phyloP scores from a whole-genome alignment of 225 moss, liverwort and hornwort species.

The Rhytidiadelphus loreus region DNA sequence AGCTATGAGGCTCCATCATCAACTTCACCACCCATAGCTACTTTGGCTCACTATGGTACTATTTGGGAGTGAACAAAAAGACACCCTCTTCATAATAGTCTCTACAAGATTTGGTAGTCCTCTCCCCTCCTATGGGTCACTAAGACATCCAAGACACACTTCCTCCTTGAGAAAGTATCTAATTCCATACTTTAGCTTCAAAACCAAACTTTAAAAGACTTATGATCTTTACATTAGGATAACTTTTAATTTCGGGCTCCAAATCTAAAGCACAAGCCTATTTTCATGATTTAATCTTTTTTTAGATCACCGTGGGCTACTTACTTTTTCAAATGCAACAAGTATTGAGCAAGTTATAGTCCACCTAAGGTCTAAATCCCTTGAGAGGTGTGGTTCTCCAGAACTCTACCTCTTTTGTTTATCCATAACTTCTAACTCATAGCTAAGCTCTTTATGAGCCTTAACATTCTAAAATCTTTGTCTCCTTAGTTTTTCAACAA shows the following conservation, averaged over 20 bases:
- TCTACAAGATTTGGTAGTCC: too few relatives aligned
- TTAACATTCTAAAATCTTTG: not conserved
- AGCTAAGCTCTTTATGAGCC: not conserved
- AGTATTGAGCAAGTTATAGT: too few relatives aligned
- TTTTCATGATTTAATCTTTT: not conserved
- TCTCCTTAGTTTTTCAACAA: fast-evolving
- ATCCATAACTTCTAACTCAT: fast-evolving
- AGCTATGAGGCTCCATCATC: fast-evolving
- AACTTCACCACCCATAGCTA: fast-evolving
- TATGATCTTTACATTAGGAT: fast-evolving
- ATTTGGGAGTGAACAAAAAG: too few relatives aligned
- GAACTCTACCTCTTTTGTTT: fast-evolving
- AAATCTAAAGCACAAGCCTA: fast-evolving
- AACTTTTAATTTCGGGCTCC: not conserved
- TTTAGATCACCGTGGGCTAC: not conserved
- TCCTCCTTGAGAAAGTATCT: fast-evolving
- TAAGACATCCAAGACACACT: not conserved
- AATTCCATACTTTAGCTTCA: fast-evolving
- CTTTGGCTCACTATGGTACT: too few relatives aligned
- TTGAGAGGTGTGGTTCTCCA: fast-evolving
- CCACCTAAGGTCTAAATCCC: too few relatives aligned
- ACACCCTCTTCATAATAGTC: too few relatives aligned
- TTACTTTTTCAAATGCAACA: too few relatives aligned
- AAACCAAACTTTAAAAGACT: fast-evolving
- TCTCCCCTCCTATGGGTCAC: fast-evolving